Conservation (phyloP, 2,329 filamentous ascomycete species). For the Epichloe uncinata region DNA sequence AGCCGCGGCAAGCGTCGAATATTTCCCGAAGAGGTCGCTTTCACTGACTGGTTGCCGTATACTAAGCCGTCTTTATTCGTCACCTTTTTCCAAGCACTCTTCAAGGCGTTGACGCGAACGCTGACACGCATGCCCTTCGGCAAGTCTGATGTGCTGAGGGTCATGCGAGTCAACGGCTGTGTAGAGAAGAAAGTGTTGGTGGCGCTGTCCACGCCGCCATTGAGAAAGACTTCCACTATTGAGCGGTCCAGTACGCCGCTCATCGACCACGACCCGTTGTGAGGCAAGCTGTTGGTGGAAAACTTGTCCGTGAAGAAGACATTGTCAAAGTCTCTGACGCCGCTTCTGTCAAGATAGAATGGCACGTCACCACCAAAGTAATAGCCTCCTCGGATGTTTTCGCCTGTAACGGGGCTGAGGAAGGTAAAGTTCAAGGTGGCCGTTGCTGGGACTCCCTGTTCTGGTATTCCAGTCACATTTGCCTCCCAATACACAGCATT, state of each 20-base stretch:
- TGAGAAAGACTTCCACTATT: slow-evolving; percentile 21
- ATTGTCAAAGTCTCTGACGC: slow-evolving; percentile 15
- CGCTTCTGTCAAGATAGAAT: slow-evolving; percentile 18
- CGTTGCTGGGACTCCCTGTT: slow-evolving; percentile 6
- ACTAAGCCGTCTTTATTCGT: slow-evolving; percentile 3
- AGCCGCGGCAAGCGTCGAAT: slow-evolving; percentile 1
- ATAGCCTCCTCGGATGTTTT: slow-evolving; percentile 15
- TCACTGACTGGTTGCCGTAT: slow-evolving; percentile 4
- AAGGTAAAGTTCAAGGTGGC: slow-evolving; percentile 19
- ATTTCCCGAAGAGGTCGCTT: not conserved
- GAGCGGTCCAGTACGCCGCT: slow-evolving; percentile 23
- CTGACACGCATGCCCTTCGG: slow-evolving; percentile 11
- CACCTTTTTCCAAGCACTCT: slow-evolving; percentile 14
- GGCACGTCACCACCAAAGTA: slow-evolving; percentile 14
- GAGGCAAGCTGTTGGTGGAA: slow-evolving; percentile 10
- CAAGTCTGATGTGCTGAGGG: slow-evolving; percentile 10
- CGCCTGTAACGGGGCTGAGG: slow-evolving; percentile 12
- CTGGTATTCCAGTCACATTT: slow-evolving; percentile 30
- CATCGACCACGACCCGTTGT: slow-evolving; percentile 14
- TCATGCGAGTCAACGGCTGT: slow-evolving; percentile 14
- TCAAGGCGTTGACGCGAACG: slow-evolving; percentile 12
- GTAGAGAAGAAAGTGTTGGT: slow-evolving; percentile 19
- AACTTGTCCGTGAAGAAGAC: slow-evolving; percentile 21
- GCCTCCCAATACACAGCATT: slow-evolving; percentile 41
- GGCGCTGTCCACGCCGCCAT: slow-evolving; percentile 20